These are phyloP conservation scores for Aspergillus pseudotamarii DNA, from an alignment of 2,329 filamentous ascomycete species.

Conservation along the genomic window DNA sequence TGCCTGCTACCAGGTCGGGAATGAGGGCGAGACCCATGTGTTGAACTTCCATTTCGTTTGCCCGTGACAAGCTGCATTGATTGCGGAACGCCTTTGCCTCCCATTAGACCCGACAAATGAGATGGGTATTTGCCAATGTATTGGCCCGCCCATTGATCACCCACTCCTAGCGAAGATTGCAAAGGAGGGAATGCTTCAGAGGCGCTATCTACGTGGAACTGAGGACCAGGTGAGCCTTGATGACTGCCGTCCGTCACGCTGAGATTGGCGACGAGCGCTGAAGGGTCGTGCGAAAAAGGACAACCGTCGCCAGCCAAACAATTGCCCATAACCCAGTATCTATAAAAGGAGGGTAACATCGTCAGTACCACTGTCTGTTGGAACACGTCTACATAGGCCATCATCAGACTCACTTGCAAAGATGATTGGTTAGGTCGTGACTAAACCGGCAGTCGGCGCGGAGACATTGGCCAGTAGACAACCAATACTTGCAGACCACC, in stretches of 20 bases:
- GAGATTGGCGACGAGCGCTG: constrained; percentile 80
- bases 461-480: constrained; percentile 93
- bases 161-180: constrained; percentile 59
- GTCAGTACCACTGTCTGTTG: constrained; percentile 1
- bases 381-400: background rate
- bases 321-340: constrained; percentile 95
- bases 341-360: constrained; percentile 42
- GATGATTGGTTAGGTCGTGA: constrained; percentile 90
- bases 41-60: constrained; percentile 54
- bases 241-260: constrained; percentile 62
- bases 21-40: constrained; percentile 63
- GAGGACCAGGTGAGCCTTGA: constrained; percentile 57
- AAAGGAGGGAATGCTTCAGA: constrained; percentile 83
- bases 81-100: constrained; percentile 48
- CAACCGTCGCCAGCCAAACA: constrained; percentile 92
- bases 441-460: constrained; percentile 96
- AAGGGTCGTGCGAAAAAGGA: constrained; percentile 95
- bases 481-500: constrained; percentile 95
- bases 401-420: constrained; percentile 82
- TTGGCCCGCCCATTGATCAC: constrained; percentile 61
- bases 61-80: constrained; percentile 32
- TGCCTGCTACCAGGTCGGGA: constrained; percentile 86
- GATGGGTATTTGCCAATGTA: constrained; percentile 48
- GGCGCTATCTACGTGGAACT: constrained; percentile 75
- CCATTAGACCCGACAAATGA: constrained; percentile 44